These are phyloP conservation scores for Leishmania tropica DNA, from an alignment of 208 protist genomes.

Conservation along the genomic window DNA sequence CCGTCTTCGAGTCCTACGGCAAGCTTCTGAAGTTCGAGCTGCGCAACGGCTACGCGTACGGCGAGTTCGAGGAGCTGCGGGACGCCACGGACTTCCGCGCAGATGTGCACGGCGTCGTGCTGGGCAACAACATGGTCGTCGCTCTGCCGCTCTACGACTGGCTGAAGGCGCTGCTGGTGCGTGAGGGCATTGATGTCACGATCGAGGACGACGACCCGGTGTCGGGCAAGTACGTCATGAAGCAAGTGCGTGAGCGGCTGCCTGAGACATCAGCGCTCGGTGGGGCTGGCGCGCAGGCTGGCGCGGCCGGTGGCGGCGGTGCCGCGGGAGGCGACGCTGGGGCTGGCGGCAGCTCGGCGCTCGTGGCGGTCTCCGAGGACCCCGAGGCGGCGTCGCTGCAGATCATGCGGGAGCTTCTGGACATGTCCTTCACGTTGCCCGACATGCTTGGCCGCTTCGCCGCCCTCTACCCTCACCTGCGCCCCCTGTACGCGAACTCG, in stretches of 20 bases:
- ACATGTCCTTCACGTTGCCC: constrained; percentile 53
- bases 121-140: constrained; percentile 67
- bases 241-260: constrained; percentile 32
- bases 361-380: constrained; percentile 52
- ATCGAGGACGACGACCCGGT: constrained; percentile 77
- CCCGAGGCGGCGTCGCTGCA: constrained; percentile 47
- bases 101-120: constrained; percentile 72
- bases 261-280: constrained; percentile 19
- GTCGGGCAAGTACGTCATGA: constrained; percentile 61
- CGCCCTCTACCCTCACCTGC: constrained; percentile 67
- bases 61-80: constrained; percentile 59
- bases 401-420: constrained; percentile 72
- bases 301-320: background rate
- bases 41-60: constrained; percentile 73
- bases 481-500: constrained; percentile 66
- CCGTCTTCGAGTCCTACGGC: constrained; percentile 71
- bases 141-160: constrained; percentile 76
- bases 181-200: constrained; percentile 70
- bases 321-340: constrained; percentile 11
- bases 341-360: constrained; percentile 15
- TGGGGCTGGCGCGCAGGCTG: background rate
- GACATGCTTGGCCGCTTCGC: constrained; percentile 66
- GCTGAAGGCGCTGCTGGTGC: constrained; percentile 69
- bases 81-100: constrained; percentile 68
- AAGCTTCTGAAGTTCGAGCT: constrained; percentile 62